Evolutionary conservation across 2,329 filamentous ascomycete genomes (phyloP).

Genomic region (Aspergillus persii): DNA sequence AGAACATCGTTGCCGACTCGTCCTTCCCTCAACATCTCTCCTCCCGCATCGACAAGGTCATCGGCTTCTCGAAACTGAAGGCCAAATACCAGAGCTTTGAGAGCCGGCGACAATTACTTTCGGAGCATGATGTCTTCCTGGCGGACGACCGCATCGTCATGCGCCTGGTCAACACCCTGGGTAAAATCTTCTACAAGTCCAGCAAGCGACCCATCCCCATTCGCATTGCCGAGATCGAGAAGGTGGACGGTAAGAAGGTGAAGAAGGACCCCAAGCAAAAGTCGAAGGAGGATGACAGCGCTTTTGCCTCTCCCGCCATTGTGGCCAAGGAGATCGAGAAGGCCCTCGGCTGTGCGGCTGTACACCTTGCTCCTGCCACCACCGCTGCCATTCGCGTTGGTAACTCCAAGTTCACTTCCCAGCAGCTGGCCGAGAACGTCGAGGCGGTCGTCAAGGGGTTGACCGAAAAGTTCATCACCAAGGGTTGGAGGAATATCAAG

Average conservation of each 20-base stretch:
- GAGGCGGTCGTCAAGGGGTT: slow-evolving; percentile 67
- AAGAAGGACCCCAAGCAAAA: slow-evolving; percentile 56
- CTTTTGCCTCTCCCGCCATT: slow-evolving; percentile 59
- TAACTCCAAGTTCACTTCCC: slow-evolving; percentile 68
- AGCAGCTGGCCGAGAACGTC: slow-evolving; percentile 79
- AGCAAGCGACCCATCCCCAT: slow-evolving; percentile 85
- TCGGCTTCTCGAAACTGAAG: slow-evolving; percentile 82
- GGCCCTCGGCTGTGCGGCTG: slow-evolving; percentile 72
- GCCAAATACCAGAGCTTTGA: slow-evolving; percentile 89
- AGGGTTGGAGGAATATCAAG: slow-evolving; percentile 84
- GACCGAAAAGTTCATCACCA: slow-evolving; percentile 75
- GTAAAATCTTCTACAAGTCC: slow-evolving; percentile 91
- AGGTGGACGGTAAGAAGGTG: slow-evolving; percentile 57
- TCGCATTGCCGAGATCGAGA: slow-evolving; percentile 63
- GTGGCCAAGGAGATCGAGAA: slow-evolving; percentile 79
- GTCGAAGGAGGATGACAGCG: slow-evolving; percentile 43
- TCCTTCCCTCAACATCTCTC: slow-evolving; percentile 67
- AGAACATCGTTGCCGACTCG: slow-evolving; percentile 76
- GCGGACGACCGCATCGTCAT: slow-evolving; percentile 81
- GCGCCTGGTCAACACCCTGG: slow-evolving; percentile 71
- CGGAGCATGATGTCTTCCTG: slow-evolving; percentile 90
- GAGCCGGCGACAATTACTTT: slow-evolving; percentile 74
- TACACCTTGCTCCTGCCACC: slow-evolving; percentile 74
- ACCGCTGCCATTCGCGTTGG: slow-evolving; percentile 81
- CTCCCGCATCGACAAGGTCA: slow-evolving; percentile 69